These are phyloP conservation scores for Penicillium occitanis DNA, from an alignment of 2,329 filamentous ascomycete species.

Conservation along the genomic window DNA sequence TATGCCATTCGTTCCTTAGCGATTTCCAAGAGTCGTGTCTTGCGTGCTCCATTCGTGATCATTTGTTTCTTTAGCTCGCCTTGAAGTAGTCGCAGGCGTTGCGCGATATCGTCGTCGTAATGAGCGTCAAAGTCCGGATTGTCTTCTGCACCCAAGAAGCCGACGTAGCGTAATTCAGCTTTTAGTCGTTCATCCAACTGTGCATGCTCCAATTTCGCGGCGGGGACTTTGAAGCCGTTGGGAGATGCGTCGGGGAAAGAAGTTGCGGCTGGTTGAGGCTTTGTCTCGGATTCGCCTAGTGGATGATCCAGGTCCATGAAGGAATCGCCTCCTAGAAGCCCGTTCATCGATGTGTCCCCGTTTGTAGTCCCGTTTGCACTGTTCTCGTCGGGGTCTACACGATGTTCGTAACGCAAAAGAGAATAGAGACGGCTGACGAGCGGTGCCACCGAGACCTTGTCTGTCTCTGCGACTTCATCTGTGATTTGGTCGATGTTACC, in stretches of 20 bases:
- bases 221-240: constrained; percentile 75
- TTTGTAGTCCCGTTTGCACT: constrained; percentile 59
- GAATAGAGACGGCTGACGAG: constrained; percentile 79
- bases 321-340: constrained; percentile 48
- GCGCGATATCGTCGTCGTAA: constrained; percentile 91
- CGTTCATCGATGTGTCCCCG: constrained; percentile 47
- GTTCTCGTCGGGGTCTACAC: constrained; percentile 55
- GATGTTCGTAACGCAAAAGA: constrained; percentile 72
- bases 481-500: constrained; percentile 84
- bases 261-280: constrained; percentile 66
- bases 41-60: constrained; percentile 85
- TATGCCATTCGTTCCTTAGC: constrained; percentile 91
- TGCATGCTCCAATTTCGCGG: constrained; percentile 76
- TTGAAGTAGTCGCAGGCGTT: constrained; percentile 82
- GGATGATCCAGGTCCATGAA: constrained; percentile 50
- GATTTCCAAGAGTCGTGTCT: constrained; percentile 79
- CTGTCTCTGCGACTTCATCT: constrained; percentile 82
- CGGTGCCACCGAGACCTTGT: constrained; percentile 84
- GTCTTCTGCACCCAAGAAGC: constrained; percentile 71
- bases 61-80: constrained; percentile 77
- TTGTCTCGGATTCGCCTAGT: constrained; percentile 48
- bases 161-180: constrained; percentile 86
- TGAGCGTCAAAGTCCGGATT: constrained; percentile 81
- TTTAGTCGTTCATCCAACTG: constrained; percentile 89
- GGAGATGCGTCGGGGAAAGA: constrained; percentile 75